A percentile compares a stretch with the other conserved stretches of the same genome.
Conservation (phyloP, 2,329 filamentous ascomycete species). For the Acephala macrosclerotiorum region DNA sequence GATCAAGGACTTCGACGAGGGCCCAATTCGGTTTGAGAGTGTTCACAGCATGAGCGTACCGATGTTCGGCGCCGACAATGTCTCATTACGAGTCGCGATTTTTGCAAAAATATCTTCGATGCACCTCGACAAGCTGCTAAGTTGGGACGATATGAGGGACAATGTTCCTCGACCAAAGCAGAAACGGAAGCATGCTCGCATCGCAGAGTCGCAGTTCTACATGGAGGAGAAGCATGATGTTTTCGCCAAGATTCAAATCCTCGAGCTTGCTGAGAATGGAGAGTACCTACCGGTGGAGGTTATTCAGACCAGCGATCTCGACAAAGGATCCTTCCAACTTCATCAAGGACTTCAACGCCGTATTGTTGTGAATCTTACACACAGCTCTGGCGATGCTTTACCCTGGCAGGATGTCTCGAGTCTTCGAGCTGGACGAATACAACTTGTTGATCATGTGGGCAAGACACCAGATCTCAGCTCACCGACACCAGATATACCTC, state of each 20-base stretch:
- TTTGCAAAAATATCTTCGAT: conserved; percentile 91
- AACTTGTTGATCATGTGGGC: conserved; percentile 83
- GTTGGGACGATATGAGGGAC: conserved; percentile 99
- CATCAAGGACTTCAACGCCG: conserved; percentile 94
- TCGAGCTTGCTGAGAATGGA: conserved; percentile 90
- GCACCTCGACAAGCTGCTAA: conserved; percentile 95
- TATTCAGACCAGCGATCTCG: conserved; percentile 81
- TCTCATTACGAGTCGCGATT: conserved; percentile 84
- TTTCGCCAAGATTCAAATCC: conserved; percentile 84
- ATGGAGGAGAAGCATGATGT: conserved; percentile 94
- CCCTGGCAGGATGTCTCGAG: conserved; percentile 86
- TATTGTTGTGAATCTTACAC: conserved; percentile 86
- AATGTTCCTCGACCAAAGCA: conserved; percentile 65
- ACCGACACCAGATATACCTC: conserved; percentile 73
- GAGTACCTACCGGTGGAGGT: conserved; percentile 94
- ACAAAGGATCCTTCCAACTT: conserved; percentile 91
- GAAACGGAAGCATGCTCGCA: conserved; percentile 63
- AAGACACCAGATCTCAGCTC: conserved; percentile 82
- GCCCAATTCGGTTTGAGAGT: conserved; percentile 91
- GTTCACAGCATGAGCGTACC: conserved; percentile 98
- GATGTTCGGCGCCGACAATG: conserved; percentile 75
- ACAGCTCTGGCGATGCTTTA: conserved; percentile 86
- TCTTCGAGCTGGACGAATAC: conserved; percentile 81
- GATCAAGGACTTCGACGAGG: conserved; percentile 93
- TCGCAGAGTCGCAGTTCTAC: conserved; percentile 92